Evolutionary conservation across 768 basidiomycete species (phyloP), one percentile per base, ranked within the genome.

Genomic region (Rhodotorula kratochvilovae): DNA sequence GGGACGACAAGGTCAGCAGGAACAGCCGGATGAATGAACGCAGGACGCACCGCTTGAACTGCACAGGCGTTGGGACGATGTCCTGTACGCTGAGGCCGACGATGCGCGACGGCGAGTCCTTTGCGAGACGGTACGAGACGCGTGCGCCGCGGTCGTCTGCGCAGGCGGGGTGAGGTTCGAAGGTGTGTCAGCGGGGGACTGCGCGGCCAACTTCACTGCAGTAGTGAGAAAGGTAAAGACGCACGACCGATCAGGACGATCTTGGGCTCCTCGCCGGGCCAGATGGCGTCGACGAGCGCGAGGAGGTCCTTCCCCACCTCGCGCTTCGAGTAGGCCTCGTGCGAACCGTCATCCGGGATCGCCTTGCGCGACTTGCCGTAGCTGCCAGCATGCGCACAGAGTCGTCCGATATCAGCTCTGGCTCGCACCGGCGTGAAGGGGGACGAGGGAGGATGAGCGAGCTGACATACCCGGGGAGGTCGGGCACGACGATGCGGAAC

Each of bases 71-170:
- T 1, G 79, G 80, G 21, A 77, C 78, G 27, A 81, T 81, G 72
- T 81, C 80, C 51, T 80, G 73, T 39, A 79, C 33, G 68, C 78
- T 74, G 61, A 80, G 53, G 42, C 71, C 72, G 50, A 71, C 63
- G 27, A 81, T 76, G 3, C 63, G 68, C 11, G 71, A 58, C 1
- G 79, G 77, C 33, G 76, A 66, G 62, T 81, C 80, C 10, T 79
- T 60, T 16, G 77, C 78, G 27, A 81, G 61, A 6, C 80, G 73
- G 70, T 81, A 80, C 4, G 78, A 72, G 5, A 81, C 79, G 48
- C 80, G 65, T 0, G 77, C 79, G 19, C 80, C 79, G 39, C 80
- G 72, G 65, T 81, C 80, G 65, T 81, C 79, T 0, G 68, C 78
- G 2, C 79, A 51, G 27, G 68, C 5, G 33, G n/a, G n/a, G n/a